Conservation (phyloP, 1,139 yeast genomes). For the Diutina scorzettiae region DNA sequence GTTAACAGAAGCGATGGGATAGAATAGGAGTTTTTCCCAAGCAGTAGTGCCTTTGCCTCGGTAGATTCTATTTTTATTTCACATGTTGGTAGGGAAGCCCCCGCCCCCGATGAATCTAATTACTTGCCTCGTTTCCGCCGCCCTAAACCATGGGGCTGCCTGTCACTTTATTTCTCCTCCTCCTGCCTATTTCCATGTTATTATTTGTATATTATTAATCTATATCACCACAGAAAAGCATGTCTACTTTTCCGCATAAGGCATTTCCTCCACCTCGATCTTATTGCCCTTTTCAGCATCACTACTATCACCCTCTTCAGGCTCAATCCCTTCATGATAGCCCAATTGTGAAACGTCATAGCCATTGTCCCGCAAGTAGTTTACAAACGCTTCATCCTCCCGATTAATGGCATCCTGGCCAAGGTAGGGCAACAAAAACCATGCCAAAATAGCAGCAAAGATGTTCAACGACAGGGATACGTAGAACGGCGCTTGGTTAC, state of each 20-base stretch:
- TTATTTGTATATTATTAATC: too few species aligned
- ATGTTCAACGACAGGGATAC: slow-evolving; percentile 69
- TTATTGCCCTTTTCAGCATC: background rate
- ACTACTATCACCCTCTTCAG: background rate
- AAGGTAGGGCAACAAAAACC: slow-evolving; percentile 67
- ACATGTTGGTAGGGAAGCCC: too few species aligned
- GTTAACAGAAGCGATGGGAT: too few species aligned
- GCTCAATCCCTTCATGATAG: slow-evolving; percentile 4
- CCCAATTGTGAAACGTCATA: slow-evolving; percentile 45
- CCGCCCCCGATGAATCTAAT: too few species aligned
- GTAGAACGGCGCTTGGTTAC: slow-evolving; percentile 66
- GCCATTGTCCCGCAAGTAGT: slow-evolving; percentile 48
- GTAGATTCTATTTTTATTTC: too few species aligned
- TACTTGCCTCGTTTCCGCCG: too few species aligned
- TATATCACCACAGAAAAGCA: too few species aligned
- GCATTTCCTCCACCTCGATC: background rate
- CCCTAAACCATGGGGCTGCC: too few species aligned
- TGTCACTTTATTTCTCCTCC: too few species aligned
- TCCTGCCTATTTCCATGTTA: too few species aligned
- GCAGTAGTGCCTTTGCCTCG: too few species aligned
- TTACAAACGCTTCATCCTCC: slow-evolving; percentile 64
- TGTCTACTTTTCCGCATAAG: background rate
- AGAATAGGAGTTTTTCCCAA: too few species aligned
- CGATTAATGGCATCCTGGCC: slow-evolving; percentile 72
- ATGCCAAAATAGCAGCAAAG: slow-evolving; percentile 55